These are phyloP conservation scores for Epichloe scottii DNA, from an alignment of 2,329 filamentous ascomycete genomes.

Conservation along the genomic window DNA sequence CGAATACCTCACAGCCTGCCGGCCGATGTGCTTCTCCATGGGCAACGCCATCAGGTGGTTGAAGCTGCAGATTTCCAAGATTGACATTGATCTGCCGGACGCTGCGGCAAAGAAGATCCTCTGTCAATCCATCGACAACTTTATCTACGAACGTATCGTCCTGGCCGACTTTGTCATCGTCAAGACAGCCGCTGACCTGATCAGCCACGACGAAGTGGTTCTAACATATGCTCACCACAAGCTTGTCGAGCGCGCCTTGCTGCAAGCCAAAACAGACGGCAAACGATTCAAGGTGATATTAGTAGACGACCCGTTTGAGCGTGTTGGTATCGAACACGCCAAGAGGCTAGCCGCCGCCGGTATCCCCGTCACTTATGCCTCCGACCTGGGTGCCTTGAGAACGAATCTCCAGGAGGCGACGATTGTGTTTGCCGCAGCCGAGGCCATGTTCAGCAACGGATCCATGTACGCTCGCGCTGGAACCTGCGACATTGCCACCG, in stretches of 20 bases:
- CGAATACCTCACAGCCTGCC: constrained; percentile 82
- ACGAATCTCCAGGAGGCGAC: constrained; percentile 55
- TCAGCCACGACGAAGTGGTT: constrained; percentile 68
- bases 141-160: constrained; percentile 81
- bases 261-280: constrained; percentile 56
- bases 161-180: constrained; percentile 81
- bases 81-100: constrained; percentile 78
- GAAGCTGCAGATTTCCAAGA: constrained; percentile 81
- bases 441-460: constrained; percentile 93
- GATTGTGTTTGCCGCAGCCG: constrained; percentile 77
- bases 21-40: constrained; percentile 94
- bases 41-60: constrained; percentile 92
- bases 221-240: constrained; percentile 79
- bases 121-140: constrained; percentile 70
- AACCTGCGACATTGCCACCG: constrained; percentile 75
- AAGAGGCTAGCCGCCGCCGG: constrained; percentile 54
- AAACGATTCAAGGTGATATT: constrained; percentile 74
- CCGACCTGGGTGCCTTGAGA: constrained; percentile 62
- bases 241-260: constrained; percentile 71
- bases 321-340: constrained; percentile 46
- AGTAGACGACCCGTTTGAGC: constrained; percentile 55
- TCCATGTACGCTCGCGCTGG: constrained; percentile 79
- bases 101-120: constrained; percentile 68
- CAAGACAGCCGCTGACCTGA: constrained; percentile 59
- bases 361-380: constrained; percentile 67